Base-by-base conservation (phyloP, 108 stramenopile genomes). In the Pseudonitzschia delicatissima region DNA sequence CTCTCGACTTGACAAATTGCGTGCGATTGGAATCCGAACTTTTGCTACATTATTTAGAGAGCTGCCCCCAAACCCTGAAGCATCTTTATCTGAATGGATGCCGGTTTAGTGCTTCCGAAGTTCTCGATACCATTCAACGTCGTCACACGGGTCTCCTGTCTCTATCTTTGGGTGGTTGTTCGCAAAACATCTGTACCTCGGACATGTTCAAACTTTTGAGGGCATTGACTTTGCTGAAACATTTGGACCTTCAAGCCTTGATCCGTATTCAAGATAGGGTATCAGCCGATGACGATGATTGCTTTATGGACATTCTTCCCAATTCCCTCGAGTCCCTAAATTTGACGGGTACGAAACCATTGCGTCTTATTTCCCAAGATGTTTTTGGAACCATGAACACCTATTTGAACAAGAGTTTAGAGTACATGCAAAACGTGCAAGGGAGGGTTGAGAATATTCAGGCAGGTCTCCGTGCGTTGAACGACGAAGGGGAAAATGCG, bases 161-260 rank as follows among this genome's bases (percentile, higher is more conserved):
- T 17, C 53, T 76, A 7, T 66, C 37, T 6, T 29, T 76, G 23
- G 75, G 70, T 18, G 39, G 50, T 11, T 76, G 75, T 51, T 76
- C 75, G 26, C 67, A 64, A 57, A 37, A 31, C 5, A 67, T 76
- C 47, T 25, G 50, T 5, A 39, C 44, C 13, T 13, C 34, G 27
- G 12, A 18, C 26, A 5, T 76, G 20, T 45, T 42, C 39, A 11
- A 4, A 25, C n/a, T 76, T 3, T 37, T 76, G 17, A n/a, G 35
- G n/a, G 44, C 27, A 13, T 35, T 76, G 39, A 36, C 6, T 4
- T 9, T 34, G 20, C 33, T 76, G 18, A 37, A 53, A 36, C 57
- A 71, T 60, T 44, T 76, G 55, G 69, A 71, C 42, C 51, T 76
- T 0, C 64, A 64, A 13, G 1, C 40, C 17, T 64, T 76, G 23